Conservation (phyloP, 352 stramenopile genomes). For the Saprolegnia parasitica region DNA sequence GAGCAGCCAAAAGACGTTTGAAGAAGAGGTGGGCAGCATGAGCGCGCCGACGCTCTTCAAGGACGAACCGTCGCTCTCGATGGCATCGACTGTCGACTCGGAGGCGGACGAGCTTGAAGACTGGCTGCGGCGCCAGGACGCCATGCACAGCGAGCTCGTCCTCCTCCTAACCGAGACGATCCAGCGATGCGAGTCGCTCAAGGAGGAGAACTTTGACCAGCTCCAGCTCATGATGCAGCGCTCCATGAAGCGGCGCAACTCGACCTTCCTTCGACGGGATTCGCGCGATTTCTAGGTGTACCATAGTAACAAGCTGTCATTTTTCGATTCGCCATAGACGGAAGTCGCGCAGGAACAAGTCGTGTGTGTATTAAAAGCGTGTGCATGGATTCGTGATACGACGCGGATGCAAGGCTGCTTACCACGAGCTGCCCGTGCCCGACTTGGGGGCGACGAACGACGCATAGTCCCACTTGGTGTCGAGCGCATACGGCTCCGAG, state of each 20-base stretch:
- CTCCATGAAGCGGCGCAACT: slow-evolving; percentile 29
- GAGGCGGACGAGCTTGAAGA: slow-evolving; percentile 56
- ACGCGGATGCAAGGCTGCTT: slow-evolving; percentile 30
- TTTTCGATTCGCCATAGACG: neutral
- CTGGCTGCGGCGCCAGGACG: slow-evolving; percentile 76
- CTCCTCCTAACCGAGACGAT: slow-evolving; percentile 78
- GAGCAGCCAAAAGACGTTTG: slow-evolving; percentile 20
- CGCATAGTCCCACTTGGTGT: slow-evolving; percentile 93
- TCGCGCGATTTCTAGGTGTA: slow-evolving; percentile 11
- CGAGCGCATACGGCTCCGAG: slow-evolving; percentile 92
- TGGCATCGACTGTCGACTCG: slow-evolving; percentile 8
- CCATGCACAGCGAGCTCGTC: slow-evolving; percentile 80
- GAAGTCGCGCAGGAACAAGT: neutral
- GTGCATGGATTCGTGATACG: neutral
- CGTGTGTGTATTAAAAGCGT: neutral
- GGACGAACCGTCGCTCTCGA: slow-evolving; percentile 3
- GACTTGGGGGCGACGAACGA: slow-evolving; percentile 86
- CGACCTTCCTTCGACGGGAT: neutral
- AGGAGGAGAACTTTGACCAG: slow-evolving; percentile 80
- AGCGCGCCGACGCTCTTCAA: neutral
- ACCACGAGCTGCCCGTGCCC: slow-evolving; percentile 86
- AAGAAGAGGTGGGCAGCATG: slow-evolving; percentile 1
- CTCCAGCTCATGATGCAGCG: slow-evolving; percentile 81
- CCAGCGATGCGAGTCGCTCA: slow-evolving; percentile 69
- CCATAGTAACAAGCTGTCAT: neutral